phyloP scores from a whole-genome alignment of 495 filamentous ascomycete species.

The Amniculicola lignicola region DNA sequence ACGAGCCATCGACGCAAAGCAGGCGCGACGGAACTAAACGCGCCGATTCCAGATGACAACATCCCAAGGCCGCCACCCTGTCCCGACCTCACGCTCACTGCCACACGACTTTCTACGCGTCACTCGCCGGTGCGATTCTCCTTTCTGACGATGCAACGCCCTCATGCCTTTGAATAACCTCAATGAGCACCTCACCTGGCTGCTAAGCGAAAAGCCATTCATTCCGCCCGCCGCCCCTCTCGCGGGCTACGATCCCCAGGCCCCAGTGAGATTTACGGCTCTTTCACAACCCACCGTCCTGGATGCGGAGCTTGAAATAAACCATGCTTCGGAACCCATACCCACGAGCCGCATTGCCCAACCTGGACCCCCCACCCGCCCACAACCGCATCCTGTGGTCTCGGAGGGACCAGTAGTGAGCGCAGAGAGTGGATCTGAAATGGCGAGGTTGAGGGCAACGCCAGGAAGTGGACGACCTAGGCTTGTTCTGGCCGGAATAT shows the following conservation, averaged over 20 bases:
- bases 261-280: constrained; percentile 11
- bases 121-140: constrained; percentile 10
- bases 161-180: constrained; percentile 68
- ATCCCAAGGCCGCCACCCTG: not conserved
- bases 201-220: constrained; percentile 49
- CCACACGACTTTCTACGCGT: constrained; percentile 3
- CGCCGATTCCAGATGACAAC: constrained; percentile 6
- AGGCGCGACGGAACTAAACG: constrained; percentile 24
- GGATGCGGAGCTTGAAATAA: constrained; percentile 2
- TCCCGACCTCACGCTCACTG: not conserved
- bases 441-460: constrained; percentile 57
- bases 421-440: constrained; percentile 40
- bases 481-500: constrained; percentile 43
- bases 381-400: not conserved
- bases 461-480: constrained; percentile 50
- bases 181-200: constrained; percentile 57
- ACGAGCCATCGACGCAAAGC: constrained; percentile 2
- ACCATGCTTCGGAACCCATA: too few relatives aligned
- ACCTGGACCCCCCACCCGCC: constrained; percentile 13
- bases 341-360: constrained; percentile 1
- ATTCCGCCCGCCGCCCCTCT: constrained; percentile 32
- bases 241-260: constrained; percentile 25
- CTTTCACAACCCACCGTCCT: constrained; percentile 9
- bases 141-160: constrained; percentile 32
- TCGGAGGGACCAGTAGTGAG: constrained; percentile 7